Evolutionary conservation across 306 rosid species (phyloP), one percentile per base, ranked within the genome.

Genomic region (Prunus davidiana): DNA sequence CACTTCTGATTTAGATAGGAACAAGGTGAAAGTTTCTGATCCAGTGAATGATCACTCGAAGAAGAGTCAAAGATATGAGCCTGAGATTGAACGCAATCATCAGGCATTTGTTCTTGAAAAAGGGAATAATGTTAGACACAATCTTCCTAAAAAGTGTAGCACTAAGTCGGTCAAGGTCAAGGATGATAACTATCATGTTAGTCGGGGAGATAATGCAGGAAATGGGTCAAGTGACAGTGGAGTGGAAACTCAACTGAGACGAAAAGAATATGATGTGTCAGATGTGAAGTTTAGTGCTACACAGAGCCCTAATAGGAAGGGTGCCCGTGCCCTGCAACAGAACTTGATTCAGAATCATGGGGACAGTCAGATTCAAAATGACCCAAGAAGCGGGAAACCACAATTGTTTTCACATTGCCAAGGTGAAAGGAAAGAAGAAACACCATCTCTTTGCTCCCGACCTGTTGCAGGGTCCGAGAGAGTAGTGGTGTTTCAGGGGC

Each of bases 351-450:
- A 51, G 74, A 84, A 85, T 66, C 79, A 71, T 43, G 87, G 86
- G 76, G 91, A 66, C 50, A 71, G 54, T 84, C 74, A 18, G 47
- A 73, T 27, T 55, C 75, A 69, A 67, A 60, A 62, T 45, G 87
- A 86, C 69, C 79, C 74, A 47, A 82, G 71, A 80, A 73, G 76
- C 57, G 82, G 66, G 73, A 86, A 84, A 86, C 81, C 87, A 56
- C 80, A 82, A 78, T 74, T 56, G 66, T 71, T 74, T 46, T 69
- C 79, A 47, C 54, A 76, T 84, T 79, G 79, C 13, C 80, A 58
- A 25, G 79, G 72, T 78, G 85, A 71, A 34, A 76, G 64, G 13
- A 76, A 83, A 76, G 81, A 79, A 69, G 89, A 74, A 80, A 79
- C 45, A 45, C 67, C 12, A 56, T 57, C 57, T 72, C 56, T 79